Conservation (phyloP, 495 filamentous ascomycete species). For the Elasticomyces elasticus region DNA sequence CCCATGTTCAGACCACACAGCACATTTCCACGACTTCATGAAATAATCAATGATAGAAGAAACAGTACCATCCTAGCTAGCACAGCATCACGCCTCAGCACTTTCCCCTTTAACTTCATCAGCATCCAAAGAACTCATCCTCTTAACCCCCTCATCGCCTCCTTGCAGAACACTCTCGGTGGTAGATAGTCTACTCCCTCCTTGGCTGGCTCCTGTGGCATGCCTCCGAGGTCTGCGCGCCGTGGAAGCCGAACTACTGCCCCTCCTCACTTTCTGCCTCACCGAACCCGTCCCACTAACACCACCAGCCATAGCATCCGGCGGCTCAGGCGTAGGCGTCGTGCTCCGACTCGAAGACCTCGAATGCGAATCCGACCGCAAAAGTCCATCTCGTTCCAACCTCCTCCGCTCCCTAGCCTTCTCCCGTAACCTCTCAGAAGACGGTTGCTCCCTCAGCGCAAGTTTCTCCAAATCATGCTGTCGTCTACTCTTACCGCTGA, state of each 20-base stretch:
- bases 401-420: background rate
- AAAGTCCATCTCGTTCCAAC: background rate
- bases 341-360: conserved; percentile 7
- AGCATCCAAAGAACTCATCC: background rate
- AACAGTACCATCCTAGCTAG: too few species aligned
- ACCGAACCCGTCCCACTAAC: too few species aligned
- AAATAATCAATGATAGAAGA: too few species aligned
- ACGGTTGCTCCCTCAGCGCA: conserved; percentile 7
- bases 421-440: background rate
- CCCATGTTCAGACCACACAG: too few species aligned
- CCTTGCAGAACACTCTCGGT: conserved; percentile 6
- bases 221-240: background rate
- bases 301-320: background rate
- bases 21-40: too few species aligned
- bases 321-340: conserved; percentile 12
- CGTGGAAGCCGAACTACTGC: conserved; percentile 3
- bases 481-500: conserved; percentile 5
- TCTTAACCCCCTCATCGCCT: background rate
- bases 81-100: background rate
- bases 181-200: conserved; percentile 6
- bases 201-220: background rate
- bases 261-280: background rate
- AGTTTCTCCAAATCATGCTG: conserved; percentile 29
- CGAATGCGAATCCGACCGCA: conserved; percentile 8
- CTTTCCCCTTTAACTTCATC: background rate